Base-by-base conservation (phyloP, 768 basidiomycete species). In the Russula ochroleuca region DNA sequence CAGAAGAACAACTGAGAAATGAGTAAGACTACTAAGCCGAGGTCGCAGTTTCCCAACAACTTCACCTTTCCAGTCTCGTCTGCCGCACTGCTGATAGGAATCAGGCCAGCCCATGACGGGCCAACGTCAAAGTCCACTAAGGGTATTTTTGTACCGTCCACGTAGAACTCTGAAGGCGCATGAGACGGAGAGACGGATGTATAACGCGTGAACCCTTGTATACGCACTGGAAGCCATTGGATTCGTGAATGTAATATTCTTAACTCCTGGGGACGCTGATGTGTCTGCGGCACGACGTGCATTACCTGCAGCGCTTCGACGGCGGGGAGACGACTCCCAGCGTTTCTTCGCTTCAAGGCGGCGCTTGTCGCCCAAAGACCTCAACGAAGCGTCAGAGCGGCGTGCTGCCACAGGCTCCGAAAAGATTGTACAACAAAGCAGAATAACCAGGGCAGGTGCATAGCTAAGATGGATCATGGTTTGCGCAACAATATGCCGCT, bases 181-280 rank as follows among this genome's bases (percentile, higher is more conserved):
- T 40, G 21, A 57, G 48, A 56, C 7, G 23, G 5, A 13, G 25
- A 25, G 19, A 61, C 13, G 25, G 49, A 40, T 8, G 7, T 9
- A 41, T 7, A 17, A 7, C 11, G n/a, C 19, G 19, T n/a, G n/a
- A n/a, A n/a, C 55, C 43, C 52, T 43, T n/a, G 3, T 2, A 14
- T 8, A 62, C n/a, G 72, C 77, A 86, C 86, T 73, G 28, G 84
- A 83, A 17, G 86, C 87, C 59, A 75, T 79, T 5, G 86, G 85
- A 67, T 88, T 87, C 14, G 78, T 74, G 72, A 90, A 90, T 0
- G 86, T 88, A 68, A 90, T 86, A 66, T 87, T 87, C 72, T 86
- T 78, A n/a, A 79, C 75, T 0, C 67, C 58, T 1, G 59, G 14
- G n/a, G 61, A 51, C 17, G 64, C 25, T 13, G 62, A 48, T 23